phyloP scores from a whole-genome alignment of 2,329 filamentous ascomycete genomes.

The Penicillium janthinellum region DNA sequence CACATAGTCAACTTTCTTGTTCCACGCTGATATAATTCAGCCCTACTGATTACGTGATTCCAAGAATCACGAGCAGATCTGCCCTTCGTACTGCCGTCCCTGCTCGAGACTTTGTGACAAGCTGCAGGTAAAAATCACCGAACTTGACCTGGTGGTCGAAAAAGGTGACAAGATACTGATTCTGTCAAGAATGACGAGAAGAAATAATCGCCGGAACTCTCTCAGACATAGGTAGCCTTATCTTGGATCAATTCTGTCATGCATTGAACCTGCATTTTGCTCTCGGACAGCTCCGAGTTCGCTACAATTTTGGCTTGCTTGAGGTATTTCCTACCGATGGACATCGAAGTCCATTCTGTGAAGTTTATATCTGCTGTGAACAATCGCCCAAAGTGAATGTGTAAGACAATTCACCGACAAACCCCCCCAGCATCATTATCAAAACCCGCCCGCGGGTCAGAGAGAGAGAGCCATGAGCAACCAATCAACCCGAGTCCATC shows the following conservation, averaged over 20 bases:
- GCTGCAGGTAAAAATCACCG: too few species aligned
- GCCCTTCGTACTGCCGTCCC: too few species aligned
- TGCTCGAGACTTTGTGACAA: too few species aligned
- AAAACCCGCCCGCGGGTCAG: neutral
- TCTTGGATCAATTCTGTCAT: neutral
- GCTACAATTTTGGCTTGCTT: neutral
- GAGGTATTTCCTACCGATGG: constrained; percentile 7
- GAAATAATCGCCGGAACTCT: too few species aligned
- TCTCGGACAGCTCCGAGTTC: too few species aligned
- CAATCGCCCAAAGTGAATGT: constrained; percentile 1
- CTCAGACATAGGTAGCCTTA: neutral
- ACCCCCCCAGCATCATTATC: neutral
- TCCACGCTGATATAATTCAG: neutral
- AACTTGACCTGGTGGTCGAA: too few species aligned
- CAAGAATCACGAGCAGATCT: too few species aligned
- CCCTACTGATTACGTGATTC: too few species aligned
- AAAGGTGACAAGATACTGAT: too few species aligned
- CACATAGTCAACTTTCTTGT: neutral
- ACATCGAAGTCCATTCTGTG: constrained; percentile 27
- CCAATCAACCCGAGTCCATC: neutral
- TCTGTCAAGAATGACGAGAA: too few species aligned
- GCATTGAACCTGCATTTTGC: too few species aligned
- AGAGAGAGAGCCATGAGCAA: neutral
- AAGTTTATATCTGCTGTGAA: constrained; percentile 7
- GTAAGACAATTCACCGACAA: neutral